These are phyloP conservation scores for Austroboletus novae-zelandiae DNA, from an alignment of 1,284 basidiomycete species.

Conservation along the genomic window DNA sequence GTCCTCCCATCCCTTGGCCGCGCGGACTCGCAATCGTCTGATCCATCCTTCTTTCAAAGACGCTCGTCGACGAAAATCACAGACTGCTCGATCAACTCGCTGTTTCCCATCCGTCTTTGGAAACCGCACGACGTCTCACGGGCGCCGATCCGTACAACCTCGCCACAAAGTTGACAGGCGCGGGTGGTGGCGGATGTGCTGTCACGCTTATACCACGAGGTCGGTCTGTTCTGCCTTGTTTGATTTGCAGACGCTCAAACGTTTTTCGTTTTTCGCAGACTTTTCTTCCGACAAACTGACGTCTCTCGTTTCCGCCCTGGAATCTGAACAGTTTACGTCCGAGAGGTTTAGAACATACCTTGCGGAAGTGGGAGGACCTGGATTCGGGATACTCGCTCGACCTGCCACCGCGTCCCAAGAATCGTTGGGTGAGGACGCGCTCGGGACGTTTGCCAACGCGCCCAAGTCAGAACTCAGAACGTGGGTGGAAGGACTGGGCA, in stretches of 20 bases:
- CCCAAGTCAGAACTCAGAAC: slow-evolving; percentile 44
- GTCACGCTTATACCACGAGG: slow-evolving; percentile 94
- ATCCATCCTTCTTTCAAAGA: slow-evolving; percentile 38
- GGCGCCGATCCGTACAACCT: slow-evolving; percentile 62
- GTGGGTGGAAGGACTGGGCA: slow-evolving; percentile 59
- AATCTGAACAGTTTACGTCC: slow-evolving; percentile 32
- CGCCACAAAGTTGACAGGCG: slow-evolving; percentile 96
- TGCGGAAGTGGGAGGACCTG: slow-evolving; percentile 90
- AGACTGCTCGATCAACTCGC: slow-evolving; percentile 81
- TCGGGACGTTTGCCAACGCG: slow-evolving; percentile 52
- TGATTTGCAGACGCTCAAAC: no score
- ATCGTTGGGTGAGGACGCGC: slow-evolving; percentile 14
- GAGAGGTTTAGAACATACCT: slow-evolving; percentile 85
- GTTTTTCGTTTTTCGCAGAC: slow-evolving; percentile 36
- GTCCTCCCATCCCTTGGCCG: no score
- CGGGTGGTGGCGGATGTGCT: slow-evolving; percentile 98
- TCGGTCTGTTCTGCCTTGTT: slow-evolving; percentile 28
- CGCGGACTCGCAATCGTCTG: no score
- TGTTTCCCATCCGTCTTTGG: slow-evolving; percentile 91
- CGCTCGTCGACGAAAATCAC: slow-evolving; percentile 89
- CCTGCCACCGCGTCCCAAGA: slow-evolving; percentile 12
- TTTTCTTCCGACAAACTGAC: slow-evolving; percentile 60
- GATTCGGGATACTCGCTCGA: slow-evolving; percentile 71
- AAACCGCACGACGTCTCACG: slow-evolving; percentile 77
- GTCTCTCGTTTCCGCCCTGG: slow-evolving; percentile 58